Percentiles rank a stretch among this genome's conserved stretches.
These are phyloP conservation scores for Spatholobus suberectus DNA, from an alignment of 306 rosid species.

Conservation along the genomic window DNA sequence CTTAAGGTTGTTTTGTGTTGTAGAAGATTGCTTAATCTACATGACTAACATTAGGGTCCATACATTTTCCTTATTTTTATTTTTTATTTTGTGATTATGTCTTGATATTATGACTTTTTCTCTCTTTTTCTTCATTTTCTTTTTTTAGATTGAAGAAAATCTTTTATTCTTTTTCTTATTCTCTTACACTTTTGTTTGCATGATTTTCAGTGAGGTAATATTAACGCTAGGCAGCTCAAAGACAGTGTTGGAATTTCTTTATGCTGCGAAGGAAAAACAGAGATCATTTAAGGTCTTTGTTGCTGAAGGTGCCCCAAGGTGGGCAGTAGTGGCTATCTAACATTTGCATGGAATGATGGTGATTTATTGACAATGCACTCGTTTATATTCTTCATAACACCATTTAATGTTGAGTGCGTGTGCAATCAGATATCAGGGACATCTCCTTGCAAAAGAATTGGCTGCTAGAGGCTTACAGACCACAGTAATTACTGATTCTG, in stretches of 20 bases:
- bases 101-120: conserved; percentile 6
- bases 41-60: neutral
- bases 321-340: conserved; percentile 40
- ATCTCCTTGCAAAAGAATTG: conserved; percentile 81
- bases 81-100: neutral
- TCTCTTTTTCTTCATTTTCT: no score
- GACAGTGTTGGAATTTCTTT: conserved; percentile 96
- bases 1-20: neutral
- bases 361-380: conserved; percentile 18
- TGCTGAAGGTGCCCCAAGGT: conserved; percentile 99
- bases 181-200: conserved; percentile 28
- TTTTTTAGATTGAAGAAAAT: neutral
- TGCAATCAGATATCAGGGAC: conserved; percentile 84
- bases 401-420: neutral
- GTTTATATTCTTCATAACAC: conserved; percentile 21
- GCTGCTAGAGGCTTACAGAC: conserved; percentile 84
- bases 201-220: conserved; percentile 85
- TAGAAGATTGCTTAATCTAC: conserved; percentile 8
- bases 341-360: conserved; percentile 12
- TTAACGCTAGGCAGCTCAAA: conserved; percentile 97
- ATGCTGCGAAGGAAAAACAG: conserved; percentile 94
- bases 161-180: conserved; percentile 13
- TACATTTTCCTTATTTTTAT: neutral
- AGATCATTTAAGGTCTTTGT: conserved; percentile 95
- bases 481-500: conserved; percentile 81